phyloP scores from a whole-genome alignment of 176 grass and related monocot genomes.

The Leersia perrieri region DNA sequence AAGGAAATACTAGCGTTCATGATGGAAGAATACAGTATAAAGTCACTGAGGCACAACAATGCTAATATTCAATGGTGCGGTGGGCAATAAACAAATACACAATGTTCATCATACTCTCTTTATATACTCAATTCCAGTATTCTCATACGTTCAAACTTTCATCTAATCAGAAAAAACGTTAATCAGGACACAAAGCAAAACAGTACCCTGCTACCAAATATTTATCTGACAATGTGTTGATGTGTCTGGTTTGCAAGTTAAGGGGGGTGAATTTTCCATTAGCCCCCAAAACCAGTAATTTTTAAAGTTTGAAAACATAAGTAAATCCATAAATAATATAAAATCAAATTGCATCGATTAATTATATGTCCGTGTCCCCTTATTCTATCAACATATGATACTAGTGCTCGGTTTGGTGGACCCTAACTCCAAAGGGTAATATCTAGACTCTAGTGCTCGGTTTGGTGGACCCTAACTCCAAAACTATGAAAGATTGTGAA shows the following conservation, averaged over 20 bases:
- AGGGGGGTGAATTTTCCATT: not conserved
- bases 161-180: not conserved
- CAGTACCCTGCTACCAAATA: not conserved
- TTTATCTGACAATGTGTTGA: not conserved
- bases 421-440: not conserved
- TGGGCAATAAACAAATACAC: not conserved
- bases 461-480: not conserved
- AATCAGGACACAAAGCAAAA: not conserved
- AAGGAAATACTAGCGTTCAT: constrained; percentile 17
- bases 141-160: not conserved
- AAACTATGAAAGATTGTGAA: not conserved
- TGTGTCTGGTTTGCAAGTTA: not conserved
- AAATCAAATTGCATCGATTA: not conserved
- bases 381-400: not conserved
- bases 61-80: not conserved
- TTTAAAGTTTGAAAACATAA: not conserved
- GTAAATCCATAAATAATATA: not conserved
- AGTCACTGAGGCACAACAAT: not conserved
- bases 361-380: not conserved
- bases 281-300: not conserved
- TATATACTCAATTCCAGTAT: not conserved
- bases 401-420: not conserved
- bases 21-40: not conserved
- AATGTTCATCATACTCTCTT: not conserved
- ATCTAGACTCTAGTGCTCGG: not conserved